Conservation (phyloP, 257 asterid species). For the Handroanthus guayacan region DNA sequence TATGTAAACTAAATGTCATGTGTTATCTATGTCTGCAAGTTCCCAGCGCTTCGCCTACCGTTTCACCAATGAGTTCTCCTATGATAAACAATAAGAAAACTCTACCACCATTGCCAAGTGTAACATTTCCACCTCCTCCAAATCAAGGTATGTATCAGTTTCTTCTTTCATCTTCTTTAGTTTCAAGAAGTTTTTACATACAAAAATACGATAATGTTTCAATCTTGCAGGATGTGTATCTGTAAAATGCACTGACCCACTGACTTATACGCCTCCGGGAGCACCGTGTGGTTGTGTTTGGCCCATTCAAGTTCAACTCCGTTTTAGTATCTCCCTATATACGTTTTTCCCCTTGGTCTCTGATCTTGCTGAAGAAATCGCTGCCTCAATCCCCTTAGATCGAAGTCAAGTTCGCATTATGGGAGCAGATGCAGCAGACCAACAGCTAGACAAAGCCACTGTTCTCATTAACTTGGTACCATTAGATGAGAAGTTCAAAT, state of each 20-base stretch:
- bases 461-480: constrained; percentile 83
- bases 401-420: constrained; percentile 81
- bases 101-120: constrained; percentile 60
- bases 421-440: constrained; percentile 88
- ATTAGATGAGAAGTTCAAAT: constrained; percentile 51
- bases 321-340: constrained; percentile 60
- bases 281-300: constrained; percentile 83
- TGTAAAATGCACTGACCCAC: constrained; percentile 68
- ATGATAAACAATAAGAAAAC: constrained; percentile 39
- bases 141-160: constrained; percentile 53
- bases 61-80: constrained; percentile 59
- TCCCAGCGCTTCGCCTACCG: constrained; percentile 57
- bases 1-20: constrained; percentile 28
- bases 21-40: constrained; percentile 38
- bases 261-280: constrained; percentile 76
- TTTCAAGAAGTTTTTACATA: background rate
- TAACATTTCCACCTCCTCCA: constrained; percentile 84
- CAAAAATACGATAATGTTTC: background rate
- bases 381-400: constrained; percentile 51
- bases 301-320: constrained; percentile 73
- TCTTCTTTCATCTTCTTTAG: background rate
- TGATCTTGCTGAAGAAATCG: constrained; percentile 69
- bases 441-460: constrained; percentile 68
- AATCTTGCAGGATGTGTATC: constrained; percentile 63
- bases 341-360: constrained; percentile 73